Conservation (phyloP, 352 stramenopile genomes). For the Thalassiosira ordinaria region DNA sequence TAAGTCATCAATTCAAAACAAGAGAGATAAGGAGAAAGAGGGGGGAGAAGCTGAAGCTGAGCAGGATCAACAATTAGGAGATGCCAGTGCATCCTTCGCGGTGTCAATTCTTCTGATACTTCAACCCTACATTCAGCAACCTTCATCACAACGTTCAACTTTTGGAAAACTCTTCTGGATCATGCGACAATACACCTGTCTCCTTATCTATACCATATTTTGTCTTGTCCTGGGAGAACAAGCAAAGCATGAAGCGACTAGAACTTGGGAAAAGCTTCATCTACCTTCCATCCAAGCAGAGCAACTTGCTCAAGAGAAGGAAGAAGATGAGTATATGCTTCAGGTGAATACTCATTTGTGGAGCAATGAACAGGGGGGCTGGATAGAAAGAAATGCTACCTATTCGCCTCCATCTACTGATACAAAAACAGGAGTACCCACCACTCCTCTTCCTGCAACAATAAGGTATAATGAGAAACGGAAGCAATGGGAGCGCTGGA, state of each 20-base stretch:
- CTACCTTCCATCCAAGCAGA: conserved; percentile 27
- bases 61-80: not conserved
- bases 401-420: not conserved
- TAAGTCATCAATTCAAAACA: not conserved
- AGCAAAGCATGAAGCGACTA: not conserved
- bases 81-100: conserved; percentile 2
- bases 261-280: conserved; percentile 19
- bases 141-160: not conserved
- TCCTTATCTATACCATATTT: conserved; percentile 16
- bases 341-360: conserved; percentile 23
- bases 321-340: conserved; percentile 31
- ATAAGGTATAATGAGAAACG: conserved; percentile 16
- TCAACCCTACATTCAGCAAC: conserved; percentile 12
- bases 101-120: conserved; percentile 23
- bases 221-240: conserved; percentile 4
- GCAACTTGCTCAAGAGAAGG: conserved; percentile 9
- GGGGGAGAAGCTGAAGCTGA: not conserved
- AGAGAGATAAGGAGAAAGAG: not conserved
- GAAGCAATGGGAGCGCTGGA: conserved; percentile 35
- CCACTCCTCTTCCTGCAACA: conserved; percentile 21
- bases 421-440: too few relatives aligned
- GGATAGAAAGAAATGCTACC: conserved; percentile 25
- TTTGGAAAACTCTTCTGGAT: conserved; percentile 5
- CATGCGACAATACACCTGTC: conserved; percentile 4
- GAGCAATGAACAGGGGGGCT: conserved; percentile 26